Evolutionary conservation across 106 monocot species (phyloP), one percentile per base, ranked within the genome.

Genomic region (Triglochin maritima): DNA sequence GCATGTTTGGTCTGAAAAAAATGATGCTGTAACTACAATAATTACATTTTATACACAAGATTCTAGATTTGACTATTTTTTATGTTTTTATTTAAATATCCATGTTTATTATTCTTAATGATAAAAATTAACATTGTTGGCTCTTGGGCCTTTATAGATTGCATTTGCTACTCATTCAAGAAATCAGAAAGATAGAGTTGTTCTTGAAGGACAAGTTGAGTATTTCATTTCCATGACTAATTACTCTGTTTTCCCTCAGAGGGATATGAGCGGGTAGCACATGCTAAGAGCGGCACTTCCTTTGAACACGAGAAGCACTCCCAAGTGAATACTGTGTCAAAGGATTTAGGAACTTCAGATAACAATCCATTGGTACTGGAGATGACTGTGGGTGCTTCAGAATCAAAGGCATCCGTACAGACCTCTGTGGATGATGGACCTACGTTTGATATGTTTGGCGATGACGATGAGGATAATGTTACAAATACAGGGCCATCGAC

Each of bases 361-460:
- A 44, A 3, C 0, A 50, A 63, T 46, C 51, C 71, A 3, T 81
- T 73, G 3, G 53, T 72, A 62, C 67, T 70, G 72, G 76, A 85
- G 41, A 65, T 67, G 50, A 54, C 48, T 6, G 9, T 72, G 51
- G 56, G 49, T 67, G 52, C 56, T 72, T 69, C 70, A 56, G 66
- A 69, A 67, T 65, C 74, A 12, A 76, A 66, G 63, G 48, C 81
- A 59, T 41, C 76, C 10, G 12, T 60, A n/a, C 72, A 75, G 56
- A 51, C 73, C 81, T 70, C 82, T 58, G 60, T 13, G 57, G 79
- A 81, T 62, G 81, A 59, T 68, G 83, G 62, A 57, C 79, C 72
- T 74, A 50, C 79, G 11, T 79, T 88, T 61, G 95, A 96, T 72
- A 90, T 90, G 81, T 90, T 96, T 78, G 90, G 87, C 44, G 95